phyloP scores from a whole-genome alignment of 495 filamentous ascomycete genomes.

The Aspergillus hancockii region DNA sequence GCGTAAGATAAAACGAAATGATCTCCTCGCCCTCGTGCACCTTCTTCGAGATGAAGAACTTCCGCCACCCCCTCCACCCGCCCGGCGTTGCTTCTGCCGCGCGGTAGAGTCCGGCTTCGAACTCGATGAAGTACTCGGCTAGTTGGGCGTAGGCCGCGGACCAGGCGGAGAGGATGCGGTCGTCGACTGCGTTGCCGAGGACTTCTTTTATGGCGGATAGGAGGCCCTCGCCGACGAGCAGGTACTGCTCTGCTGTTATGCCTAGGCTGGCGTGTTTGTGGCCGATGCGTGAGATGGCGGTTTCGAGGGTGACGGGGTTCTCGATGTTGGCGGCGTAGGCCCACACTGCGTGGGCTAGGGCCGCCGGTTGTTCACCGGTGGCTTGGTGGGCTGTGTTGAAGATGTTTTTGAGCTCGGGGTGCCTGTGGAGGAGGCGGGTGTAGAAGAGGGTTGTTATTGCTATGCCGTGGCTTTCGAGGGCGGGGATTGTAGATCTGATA shows the following conservation, averaged over 20 bases:
- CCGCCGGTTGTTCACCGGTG: slow-evolving; percentile 58
- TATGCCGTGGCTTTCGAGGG: slow-evolving; percentile 60
- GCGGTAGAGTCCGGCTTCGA: slow-evolving; percentile 56
- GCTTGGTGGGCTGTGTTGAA: slow-evolving; percentile 64
- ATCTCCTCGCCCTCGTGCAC: slow-evolving; percentile 58
- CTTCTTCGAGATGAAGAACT: slow-evolving; percentile 60
- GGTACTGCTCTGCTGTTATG: slow-evolving; percentile 61
- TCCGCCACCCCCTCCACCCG: slow-evolving; percentile 58
- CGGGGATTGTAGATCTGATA: slow-evolving; percentile 37
- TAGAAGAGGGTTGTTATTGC: slow-evolving; percentile 65
- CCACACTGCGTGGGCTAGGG: slow-evolving; percentile 62
- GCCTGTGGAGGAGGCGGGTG: slow-evolving; percentile 52
- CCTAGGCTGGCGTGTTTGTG: slow-evolving; percentile 68
- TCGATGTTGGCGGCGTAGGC: slow-evolving; percentile 67
- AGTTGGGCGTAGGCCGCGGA: slow-evolving; percentile 61
- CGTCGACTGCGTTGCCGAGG: slow-evolving; percentile 58
- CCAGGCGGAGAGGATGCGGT: slow-evolving; percentile 61
- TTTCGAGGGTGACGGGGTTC: slow-evolving; percentile 54
- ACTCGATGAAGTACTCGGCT: slow-evolving; percentile 62
- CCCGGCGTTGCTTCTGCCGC: slow-evolving; percentile 31
- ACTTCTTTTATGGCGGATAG: slow-evolving; percentile 61
- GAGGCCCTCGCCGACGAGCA: slow-evolving; percentile 60
- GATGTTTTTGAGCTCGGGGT: slow-evolving; percentile 58
- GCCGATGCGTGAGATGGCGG: slow-evolving; percentile 63
- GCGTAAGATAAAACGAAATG: slow-evolving; percentile 61